Evolutionary conservation across 2,329 filamentous ascomycete genomes (phyloP).

Genomic region (Ceratocystis albifundus): DNA sequence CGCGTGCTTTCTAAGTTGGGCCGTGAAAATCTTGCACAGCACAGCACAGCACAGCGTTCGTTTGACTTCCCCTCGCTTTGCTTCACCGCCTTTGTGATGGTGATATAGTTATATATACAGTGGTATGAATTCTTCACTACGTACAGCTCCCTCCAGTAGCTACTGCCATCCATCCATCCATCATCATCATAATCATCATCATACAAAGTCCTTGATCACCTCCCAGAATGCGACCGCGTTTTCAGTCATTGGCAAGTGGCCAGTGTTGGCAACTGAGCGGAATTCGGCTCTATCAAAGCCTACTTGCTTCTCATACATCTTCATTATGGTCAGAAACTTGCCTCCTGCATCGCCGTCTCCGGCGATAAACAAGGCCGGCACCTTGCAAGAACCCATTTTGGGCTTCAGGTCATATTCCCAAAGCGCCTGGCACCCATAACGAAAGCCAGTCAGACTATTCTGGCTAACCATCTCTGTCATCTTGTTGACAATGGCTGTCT

Average conservation of each 20-base stretch:
- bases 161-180: too few relatives aligned
- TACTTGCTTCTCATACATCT: constrained; percentile 52
- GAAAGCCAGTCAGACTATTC: constrained; percentile 61
- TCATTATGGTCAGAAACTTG: constrained; percentile 68
- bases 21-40: background rate
- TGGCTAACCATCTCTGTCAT: constrained; percentile 57
- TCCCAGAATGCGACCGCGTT: constrained; percentile 55
- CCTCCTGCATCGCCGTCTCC: constrained; percentile 60
- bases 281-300: constrained; percentile 47
- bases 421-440: constrained; percentile 54
- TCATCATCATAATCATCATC: too few relatives aligned
- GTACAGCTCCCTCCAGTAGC: background rate
- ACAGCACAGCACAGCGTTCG: background rate
- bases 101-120: background rate
- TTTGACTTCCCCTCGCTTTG: background rate
- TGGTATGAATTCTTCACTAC: background rate
- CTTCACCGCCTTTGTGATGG: background rate
- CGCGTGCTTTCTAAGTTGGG: background rate
- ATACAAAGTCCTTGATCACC: constrained; percentile 49
- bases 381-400: constrained; percentile 41
- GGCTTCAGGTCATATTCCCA: constrained; percentile 58
- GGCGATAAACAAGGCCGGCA: constrained; percentile 57
- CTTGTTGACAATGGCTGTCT: constrained; percentile 37
- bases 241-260: constrained; percentile 79
- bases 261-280: constrained; percentile 55